Conservation (phyloP, 163 green algal species). For the Coccomyxa subellipsoidea region DNA sequence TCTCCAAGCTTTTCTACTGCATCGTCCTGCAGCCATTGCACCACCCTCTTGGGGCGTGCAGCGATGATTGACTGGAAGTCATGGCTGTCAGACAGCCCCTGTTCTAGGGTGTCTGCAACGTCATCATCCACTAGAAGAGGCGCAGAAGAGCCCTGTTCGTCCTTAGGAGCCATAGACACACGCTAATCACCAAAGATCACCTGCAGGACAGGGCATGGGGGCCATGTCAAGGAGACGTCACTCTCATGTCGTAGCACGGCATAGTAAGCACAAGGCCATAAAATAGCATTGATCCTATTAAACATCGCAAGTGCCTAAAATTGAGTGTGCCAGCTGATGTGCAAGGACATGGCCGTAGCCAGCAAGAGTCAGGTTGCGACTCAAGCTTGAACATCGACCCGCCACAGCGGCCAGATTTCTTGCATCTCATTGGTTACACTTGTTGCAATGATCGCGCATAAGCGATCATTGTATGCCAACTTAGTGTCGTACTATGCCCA, state of each 20-base stretch:
- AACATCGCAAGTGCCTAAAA: no score
- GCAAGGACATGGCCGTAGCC: no score
- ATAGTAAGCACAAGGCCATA: background rate
- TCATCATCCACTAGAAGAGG: background rate
- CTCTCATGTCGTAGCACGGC: background rate
- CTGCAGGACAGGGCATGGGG: background rate
- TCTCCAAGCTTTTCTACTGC: background rate
- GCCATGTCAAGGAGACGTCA: background rate
- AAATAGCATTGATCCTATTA: no score
- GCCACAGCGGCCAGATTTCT: no score
- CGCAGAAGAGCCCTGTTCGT: background rate
- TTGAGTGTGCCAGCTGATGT: no score
- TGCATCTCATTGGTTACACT: no score
- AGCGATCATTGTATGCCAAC: no score
- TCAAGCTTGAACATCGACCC: no score
- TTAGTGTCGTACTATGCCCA: no score
- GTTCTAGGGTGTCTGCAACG: background rate
- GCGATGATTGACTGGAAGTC: background rate
- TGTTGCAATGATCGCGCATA: no score
- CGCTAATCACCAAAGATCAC: background rate
- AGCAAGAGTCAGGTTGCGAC: no score
- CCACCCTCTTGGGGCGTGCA: background rate
- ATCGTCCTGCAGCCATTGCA: background rate
- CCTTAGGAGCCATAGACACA: background rate
- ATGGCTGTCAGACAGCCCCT: background rate